Evolutionary conservation across 257 asterid species (phyloP).

Genomic region (Solanum phureja): DNA sequence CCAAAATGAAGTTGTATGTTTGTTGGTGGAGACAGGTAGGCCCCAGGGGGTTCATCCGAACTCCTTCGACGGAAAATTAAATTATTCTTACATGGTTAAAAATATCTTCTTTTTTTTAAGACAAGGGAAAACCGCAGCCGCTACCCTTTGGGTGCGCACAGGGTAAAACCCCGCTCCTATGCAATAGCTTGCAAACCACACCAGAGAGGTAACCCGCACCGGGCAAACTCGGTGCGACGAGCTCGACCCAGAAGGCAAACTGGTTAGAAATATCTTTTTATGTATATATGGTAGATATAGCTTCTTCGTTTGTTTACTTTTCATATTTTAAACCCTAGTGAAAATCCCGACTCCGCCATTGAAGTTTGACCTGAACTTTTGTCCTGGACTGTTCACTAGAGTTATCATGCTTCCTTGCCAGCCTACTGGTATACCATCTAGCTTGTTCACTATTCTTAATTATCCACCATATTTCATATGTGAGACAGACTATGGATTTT

Average conservation of each 20-base stretch:
- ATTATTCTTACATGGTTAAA: background rate
- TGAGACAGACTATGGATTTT: constrained; percentile 46
- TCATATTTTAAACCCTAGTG: background rate
- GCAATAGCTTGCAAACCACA: background rate
- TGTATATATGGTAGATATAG: background rate
- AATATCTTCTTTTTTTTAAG: background rate
- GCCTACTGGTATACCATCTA: background rate
- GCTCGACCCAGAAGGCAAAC: background rate
- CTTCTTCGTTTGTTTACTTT: background rate
- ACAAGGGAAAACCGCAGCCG: background rate
- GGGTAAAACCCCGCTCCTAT: background rate
- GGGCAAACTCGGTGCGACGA: background rate
- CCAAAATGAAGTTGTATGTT: background rate
- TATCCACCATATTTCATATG: background rate
- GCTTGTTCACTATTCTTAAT: background rate
- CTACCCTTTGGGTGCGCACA: too few species aligned
- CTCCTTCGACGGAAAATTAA: background rate
- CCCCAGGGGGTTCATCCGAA: background rate
- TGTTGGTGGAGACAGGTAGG: background rate
- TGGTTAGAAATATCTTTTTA: background rate
- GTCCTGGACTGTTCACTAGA: background rate
- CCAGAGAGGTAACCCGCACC: background rate
- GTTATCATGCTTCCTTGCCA: background rate
- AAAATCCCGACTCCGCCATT: background rate
- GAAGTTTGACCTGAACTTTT: background rate